Evolutionary conservation across 441 rosid genomes (phyloP), one percentile per base, ranked within the genome.

Genomic region (Pelargonium myrrhifolium): DNA sequence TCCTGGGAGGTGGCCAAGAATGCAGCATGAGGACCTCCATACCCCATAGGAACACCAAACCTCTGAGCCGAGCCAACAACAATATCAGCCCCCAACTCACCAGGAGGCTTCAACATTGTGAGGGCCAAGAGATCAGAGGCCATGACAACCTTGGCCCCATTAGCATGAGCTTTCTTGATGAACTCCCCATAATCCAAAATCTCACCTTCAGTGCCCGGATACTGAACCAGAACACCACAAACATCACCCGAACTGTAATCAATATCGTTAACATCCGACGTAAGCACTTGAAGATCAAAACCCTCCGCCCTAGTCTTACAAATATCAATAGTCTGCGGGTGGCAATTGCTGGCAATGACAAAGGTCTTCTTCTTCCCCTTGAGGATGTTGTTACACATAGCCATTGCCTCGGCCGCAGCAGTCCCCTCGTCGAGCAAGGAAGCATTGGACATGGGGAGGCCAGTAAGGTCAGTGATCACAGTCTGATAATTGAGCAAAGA

Each of bases 361-460:
- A 89, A 94, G 21, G 97, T 91, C 80, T 88, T 94, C 86, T 88
- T 94, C 84, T 91, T 94, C 56, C 94, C 90, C 80, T 89, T 94
- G 4, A 63, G 82, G 20, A 94, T 91, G 65, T 88, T 87, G 77
- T 94, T 89, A 79, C 99, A 94, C 99, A 89, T 91, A 0, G 99
- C 93, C 99, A 89, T 91, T 4, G 99, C 99, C 83, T 94, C 99
- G 0, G 99, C 99, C 4, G 97, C 97, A 0, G 97, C 97, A 0
- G 99, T 89, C 6, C 97, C 99, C 83, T 94, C 99, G 61, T 94
- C 99, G 0, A 89, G 91, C 76, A 94, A 74, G 0, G 97, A 91
- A 0, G 99, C 99, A 63, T 94, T 91, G 0, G 97, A 86, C 96
- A 94, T 91, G 8, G 97, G 96, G 68, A 94, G 80, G 3, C 96